phyloP scores from a whole-genome alignment of 495 filamentous ascomycete species.

The Penicillium nucicola region DNA sequence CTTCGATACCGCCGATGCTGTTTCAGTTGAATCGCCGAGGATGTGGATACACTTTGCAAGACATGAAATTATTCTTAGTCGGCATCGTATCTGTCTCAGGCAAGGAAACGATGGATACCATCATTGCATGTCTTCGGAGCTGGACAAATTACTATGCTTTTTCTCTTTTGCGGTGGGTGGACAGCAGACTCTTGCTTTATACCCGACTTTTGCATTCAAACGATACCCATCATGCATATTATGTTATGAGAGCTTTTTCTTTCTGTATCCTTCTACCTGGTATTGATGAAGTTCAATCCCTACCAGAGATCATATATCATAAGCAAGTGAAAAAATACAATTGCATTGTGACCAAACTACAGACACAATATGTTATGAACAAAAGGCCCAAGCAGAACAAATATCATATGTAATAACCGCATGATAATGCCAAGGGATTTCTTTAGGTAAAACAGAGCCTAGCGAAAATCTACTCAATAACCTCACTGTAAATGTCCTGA shows the following conservation, averaged over 20 bases:
- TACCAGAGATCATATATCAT: no score
- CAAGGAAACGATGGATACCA: not conserved
- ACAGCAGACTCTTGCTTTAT: not conserved
- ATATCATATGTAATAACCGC: no score
- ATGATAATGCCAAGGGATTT: not conserved
- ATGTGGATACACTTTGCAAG: not conserved
- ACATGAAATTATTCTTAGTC: not conserved
- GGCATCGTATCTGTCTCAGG: not conserved
- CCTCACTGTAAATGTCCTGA: conserved; percentile 38
- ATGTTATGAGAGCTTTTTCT: not conserved
- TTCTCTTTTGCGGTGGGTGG: no score
- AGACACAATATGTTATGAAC: conserved; percentile 2
- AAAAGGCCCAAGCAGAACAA: not conserved
- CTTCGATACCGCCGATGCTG: not conserved
- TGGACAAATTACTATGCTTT: not conserved
- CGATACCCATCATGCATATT: not conserved
- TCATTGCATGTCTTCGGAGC: no score
- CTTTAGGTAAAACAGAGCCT: conserved; percentile 1
- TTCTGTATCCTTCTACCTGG: no score
- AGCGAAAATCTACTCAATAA: conserved; percentile 13
- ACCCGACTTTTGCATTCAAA: not conserved
- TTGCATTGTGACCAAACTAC: no score
- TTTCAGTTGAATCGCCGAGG: not conserved
- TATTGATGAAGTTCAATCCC: no score
- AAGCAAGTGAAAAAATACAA: no score